Base-by-base conservation (phyloP, 2,329 filamentous ascomycete species). In the Metarhizium robertsii region DNA sequence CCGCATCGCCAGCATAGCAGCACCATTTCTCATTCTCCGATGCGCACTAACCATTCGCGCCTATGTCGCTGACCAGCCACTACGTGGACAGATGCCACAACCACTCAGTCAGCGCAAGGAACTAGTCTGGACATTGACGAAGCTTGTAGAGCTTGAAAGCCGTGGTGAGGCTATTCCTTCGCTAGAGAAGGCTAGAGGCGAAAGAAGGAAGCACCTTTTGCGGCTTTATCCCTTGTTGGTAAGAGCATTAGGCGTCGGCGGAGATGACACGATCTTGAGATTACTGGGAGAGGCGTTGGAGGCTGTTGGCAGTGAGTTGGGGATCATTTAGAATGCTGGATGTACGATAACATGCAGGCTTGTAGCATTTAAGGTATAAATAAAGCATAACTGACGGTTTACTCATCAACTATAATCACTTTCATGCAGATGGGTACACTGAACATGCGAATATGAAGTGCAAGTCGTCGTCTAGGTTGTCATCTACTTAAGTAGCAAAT, bases 1-100 rank as follows among this genome's bases (percentile, higher is more conserved):
- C 45, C 77, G 83, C 13, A 82, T 97, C 16, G 88, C 92, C 0
- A 80, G 84, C 65, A 87, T 87, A 3, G 83, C 86, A 0, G 86
- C 89, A 0, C 90, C 90, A 0, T 92, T 90, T 64, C 78, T 97
- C 2, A 86, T 97, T 48, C 75, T 96, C 2, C 85, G 94, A 2
- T 84, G 88, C 13, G 90, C 88, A 0, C 75, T 96, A 16, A 85
- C 89, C 0, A 73, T 97, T n/a, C 85, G 90, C 55, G 79, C 86
- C 1, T 97, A 95, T 66, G 85, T 95, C 49, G 88, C 91, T 4
- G 94, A 99, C 68, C 92, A 96, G 66, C 92, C 92, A 1, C 75
- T 99, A 20, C 80, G 94, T 14, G 92, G 94, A 0, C 81, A 85
- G 52, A 94, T 95, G 84, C 94, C 94, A 4, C 89, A 94, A 67